These are phyloP conservation scores for Amaranthus cruentus DNA, from an alignment of 148 eudicot species.

Conservation along the genomic window DNA sequence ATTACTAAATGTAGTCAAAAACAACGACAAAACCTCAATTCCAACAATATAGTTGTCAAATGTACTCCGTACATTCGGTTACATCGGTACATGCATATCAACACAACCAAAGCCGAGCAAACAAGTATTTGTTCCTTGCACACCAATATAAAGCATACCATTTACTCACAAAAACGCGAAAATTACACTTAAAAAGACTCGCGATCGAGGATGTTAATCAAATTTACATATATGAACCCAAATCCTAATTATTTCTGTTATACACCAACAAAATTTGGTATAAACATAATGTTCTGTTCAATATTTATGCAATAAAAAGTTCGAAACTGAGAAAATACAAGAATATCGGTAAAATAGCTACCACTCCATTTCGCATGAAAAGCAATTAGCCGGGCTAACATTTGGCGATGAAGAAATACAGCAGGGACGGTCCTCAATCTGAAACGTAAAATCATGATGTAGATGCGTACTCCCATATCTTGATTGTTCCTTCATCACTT, in stretches of 20 bases:
- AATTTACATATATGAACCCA: background rate
- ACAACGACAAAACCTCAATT: no score
- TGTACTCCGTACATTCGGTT: no score
- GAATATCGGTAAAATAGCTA: background rate
- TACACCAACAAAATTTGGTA: conserved; percentile 2
- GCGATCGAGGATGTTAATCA: background rate
- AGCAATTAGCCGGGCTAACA: background rate
- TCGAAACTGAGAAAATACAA: background rate
- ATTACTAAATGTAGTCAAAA: no score
- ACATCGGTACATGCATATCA: no score
- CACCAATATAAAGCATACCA: no score
- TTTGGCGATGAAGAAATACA: no score
- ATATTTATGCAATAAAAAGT: background rate
- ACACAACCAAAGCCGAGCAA: no score
- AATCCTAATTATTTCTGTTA: conserved; percentile 1
- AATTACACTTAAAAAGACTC: no score
- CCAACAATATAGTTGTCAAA: no score
- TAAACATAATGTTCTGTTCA: background rate
- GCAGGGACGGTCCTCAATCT: background rate
- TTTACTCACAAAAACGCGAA: no score
- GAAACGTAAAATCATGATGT: conserved; percentile 14
- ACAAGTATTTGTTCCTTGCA: no score
- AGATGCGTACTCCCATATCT: conserved; percentile 65
- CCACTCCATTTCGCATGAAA: background rate
- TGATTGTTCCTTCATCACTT: conserved; percentile 75